Conservation (phyloP, 495 filamentous ascomycete species). For the Chaetomidium leptoderma region DNA sequence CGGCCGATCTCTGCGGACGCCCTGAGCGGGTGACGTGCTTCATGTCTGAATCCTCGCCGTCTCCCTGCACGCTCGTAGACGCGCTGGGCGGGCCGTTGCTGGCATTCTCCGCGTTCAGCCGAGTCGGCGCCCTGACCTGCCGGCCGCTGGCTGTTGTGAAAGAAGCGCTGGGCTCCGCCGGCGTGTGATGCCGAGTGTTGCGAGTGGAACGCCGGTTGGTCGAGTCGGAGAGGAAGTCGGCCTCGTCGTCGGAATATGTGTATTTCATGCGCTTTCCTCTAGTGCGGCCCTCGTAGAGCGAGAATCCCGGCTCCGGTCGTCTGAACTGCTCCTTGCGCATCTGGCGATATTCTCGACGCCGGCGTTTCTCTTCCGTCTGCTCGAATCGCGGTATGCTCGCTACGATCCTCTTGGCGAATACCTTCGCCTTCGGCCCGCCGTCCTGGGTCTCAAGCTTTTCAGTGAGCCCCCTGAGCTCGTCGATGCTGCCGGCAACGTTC, state of each 20-base stretch:
- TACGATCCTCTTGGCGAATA: slow-evolving; percentile 71
- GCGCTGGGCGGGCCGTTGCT: slow-evolving; percentile 39
- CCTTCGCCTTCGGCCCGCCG: slow-evolving; percentile 69
- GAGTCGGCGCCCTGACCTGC: slow-evolving; percentile 72
- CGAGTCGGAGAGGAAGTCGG: slow-evolving; percentile 66
- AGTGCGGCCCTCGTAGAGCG: slow-evolving; percentile 92
- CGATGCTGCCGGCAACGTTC: slow-evolving; percentile 84
- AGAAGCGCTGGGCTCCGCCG: slow-evolving; percentile 64
- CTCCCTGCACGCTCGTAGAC: slow-evolving; percentile 34
- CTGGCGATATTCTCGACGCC: slow-evolving; percentile 84
- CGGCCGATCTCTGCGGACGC: slow-evolving; percentile 37
- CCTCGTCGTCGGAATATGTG: slow-evolving; percentile 89
- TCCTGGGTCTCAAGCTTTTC: slow-evolving; percentile 70
- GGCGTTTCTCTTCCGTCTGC: slow-evolving; percentile 92
- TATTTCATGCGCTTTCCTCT: slow-evolving; percentile 94
- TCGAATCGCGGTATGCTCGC: slow-evolving; percentile 89
- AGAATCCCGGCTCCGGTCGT: slow-evolving; percentile 84
- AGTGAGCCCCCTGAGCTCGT: slow-evolving; percentile 71
- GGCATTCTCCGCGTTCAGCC: slow-evolving; percentile 71
- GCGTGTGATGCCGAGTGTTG: slow-evolving; percentile 66
- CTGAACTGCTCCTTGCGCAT: slow-evolving; percentile 81
- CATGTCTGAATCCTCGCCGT: slow-evolving; percentile 31
- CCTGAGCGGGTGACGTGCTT: slow-evolving; percentile 22
- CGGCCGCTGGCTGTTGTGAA: slow-evolving; percentile 88
- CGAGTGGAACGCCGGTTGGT: slow-evolving; percentile 68